Base-by-base conservation (phyloP, 148 eudicot genomes). In the Fagopyrum homotropicum region DNA sequence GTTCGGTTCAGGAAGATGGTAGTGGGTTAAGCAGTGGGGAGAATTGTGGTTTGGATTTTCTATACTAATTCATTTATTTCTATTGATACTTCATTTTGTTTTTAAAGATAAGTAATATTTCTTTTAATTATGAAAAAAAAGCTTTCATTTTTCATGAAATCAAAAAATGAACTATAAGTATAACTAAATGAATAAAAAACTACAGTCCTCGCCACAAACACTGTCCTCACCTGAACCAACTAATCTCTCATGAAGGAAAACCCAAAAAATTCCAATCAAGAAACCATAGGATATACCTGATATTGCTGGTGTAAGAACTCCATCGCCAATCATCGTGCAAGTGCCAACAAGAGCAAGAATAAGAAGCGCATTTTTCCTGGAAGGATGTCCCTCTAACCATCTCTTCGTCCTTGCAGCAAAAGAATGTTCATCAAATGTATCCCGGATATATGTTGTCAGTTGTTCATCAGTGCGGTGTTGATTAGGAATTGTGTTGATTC, bases 301-400 rank as follows among this genome's bases (percentile, higher is more conserved):
- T 81, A 95, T 95, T 75, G 96, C 96, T 54, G 98, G 97, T 78
- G 98, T 95, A 70, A 95, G 91, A 81, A 95, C 92, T 51, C 97
- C 98, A 82, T 95, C 98, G 26, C 98, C 98, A 70, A 95, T 89
- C 55, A 90, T 89, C 96, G 88, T 95, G 88, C 96, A 92, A 68
- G 98, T 89, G 72, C 96, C 98, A 60, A 86, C 88, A 46, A 95
- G 89, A 78, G 92, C 98, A 55, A 95, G 86, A 3, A 95, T 75
- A 80, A 95, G 98, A 81, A 95, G 93, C 16, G 82, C 79, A 78
- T 83, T 90, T 80, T 86, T 92, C 80, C 96, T 83, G 11, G 79
- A 86, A 4, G 91, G 72, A 80, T 82, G 66, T 77, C 81, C 85
- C 85, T 95, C 98, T 64, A 95, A 84, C 97, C 98, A 95, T 79